Conservation (phyloP, 768 basidiomycete species). For the Krasilnikovozyma curviuscula region DNA sequence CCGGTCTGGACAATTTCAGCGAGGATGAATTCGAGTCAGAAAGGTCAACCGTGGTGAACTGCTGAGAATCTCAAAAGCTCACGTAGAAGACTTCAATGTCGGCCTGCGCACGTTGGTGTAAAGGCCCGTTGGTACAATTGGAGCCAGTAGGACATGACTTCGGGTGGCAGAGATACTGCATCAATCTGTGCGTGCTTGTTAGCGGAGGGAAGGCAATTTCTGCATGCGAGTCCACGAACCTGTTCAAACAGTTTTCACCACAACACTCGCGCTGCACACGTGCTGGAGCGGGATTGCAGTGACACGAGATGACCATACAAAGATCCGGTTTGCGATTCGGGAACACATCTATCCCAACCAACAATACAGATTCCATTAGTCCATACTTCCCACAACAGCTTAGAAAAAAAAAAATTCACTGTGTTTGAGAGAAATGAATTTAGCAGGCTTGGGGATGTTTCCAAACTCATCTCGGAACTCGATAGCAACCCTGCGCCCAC, state of each 20-base stretch:
- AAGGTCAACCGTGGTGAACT: too few relatives aligned
- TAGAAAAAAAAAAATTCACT: conserved; percentile 2
- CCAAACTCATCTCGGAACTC: not conserved
- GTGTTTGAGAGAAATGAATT: too few relatives aligned
- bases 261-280: conserved; percentile 15
- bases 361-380: not conserved
- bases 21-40: too few relatives aligned
- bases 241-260: conserved; percentile 25
- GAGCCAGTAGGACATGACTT: conserved; percentile 25
- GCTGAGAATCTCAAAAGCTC: too few relatives aligned
- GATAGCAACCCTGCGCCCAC: not conserved
- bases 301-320: not conserved
- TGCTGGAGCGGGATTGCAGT: not conserved
- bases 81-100: conserved; percentile 23
- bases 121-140: conserved; percentile 23
- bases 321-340: not conserved
- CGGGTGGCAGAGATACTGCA: conserved; percentile 27
- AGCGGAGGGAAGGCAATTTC: not conserved
- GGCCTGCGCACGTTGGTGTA: conserved; percentile 18
- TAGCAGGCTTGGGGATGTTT: too few relatives aligned
- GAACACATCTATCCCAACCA: not conserved
- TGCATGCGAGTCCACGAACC: conserved; percentile 11
- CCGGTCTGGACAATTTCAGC: conserved; percentile 20
- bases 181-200: conserved; percentile 14
- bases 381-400: not conserved